Percentiles rank a stretch among this genome's conserved stretches.
phyloP scores from a whole-genome alignment of 331 rosid species.

The Acacia pycnantha region DNA sequence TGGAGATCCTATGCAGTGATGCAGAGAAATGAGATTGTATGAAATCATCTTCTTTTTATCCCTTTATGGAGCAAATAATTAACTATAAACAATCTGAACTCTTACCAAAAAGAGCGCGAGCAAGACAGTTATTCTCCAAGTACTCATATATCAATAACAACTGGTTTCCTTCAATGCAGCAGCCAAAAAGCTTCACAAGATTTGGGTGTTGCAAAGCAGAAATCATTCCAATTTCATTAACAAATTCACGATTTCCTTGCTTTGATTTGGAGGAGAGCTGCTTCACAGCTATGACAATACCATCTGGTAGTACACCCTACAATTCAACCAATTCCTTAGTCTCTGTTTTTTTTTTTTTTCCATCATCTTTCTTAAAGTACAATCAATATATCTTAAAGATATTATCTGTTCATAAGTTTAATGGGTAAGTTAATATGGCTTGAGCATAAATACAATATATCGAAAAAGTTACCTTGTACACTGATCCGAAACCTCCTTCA shows the following conservation, averaged over 20 bases:
- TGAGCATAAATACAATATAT: neutral
- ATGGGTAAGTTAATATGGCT: neutral
- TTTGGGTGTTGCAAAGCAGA: conserved; percentile 90
- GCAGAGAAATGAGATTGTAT: neutral
- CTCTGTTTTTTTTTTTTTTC: neutral
- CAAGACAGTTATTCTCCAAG: conserved; percentile 80
- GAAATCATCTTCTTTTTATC: neutral
- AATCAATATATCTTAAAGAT: neutral
- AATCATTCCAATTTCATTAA: conserved; percentile 85
- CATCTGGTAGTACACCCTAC: conserved; percentile 71
- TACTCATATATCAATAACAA: conserved; percentile 76
- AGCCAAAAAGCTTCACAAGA: conserved; percentile 77
- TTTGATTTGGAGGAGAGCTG: conserved; percentile 82
- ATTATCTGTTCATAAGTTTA: neutral
- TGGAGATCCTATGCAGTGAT: neutral
- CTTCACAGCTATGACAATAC: conserved; percentile 71
- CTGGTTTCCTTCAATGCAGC: conserved; percentile 89
- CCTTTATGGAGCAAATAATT: neutral
- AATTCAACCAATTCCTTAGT: conserved; percentile 11
- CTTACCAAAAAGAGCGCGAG: conserved; percentile 73
- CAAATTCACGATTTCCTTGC: conserved; percentile 85
- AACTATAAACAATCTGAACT: neutral
- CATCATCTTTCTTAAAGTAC: neutral
- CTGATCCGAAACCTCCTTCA: conserved; percentile 95
- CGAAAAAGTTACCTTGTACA: conserved; percentile 61